Conservation (phyloP, 192 early-diverging fungal genomes). For the Phlyctochytrium planicorne region DNA sequence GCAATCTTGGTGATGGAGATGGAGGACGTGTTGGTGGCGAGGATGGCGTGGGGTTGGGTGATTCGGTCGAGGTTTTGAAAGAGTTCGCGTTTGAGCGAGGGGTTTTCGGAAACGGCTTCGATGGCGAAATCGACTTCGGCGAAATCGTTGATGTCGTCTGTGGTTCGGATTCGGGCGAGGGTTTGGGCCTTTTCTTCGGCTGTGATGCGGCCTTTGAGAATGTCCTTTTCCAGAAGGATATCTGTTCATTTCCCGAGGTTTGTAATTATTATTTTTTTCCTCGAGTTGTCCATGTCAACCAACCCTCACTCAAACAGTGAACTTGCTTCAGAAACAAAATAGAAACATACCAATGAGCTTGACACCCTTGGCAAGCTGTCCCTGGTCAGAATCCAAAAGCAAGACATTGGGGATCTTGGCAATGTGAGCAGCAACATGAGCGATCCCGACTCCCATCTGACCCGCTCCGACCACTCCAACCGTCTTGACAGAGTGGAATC, state of each 20-base stretch:
- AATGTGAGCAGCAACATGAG: conserved; percentile 80
- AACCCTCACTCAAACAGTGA: conserved; percentile 13
- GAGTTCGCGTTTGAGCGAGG: conserved; percentile 75
- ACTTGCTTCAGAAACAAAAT: conserved; percentile 2
- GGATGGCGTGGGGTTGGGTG: conserved; percentile 69
- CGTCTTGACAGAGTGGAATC: no score
- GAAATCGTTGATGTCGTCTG: conserved; percentile 61
- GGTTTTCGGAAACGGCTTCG: conserved; percentile 90
- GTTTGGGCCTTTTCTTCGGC: conserved; percentile 67
- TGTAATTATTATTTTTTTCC: conserved; percentile 9
- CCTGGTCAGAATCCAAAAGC: conserved; percentile 71
- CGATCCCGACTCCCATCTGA: conserved; percentile 87
- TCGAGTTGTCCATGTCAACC: conserved; percentile 5
- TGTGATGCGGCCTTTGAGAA: conserved; percentile 83
- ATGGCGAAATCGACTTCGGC: conserved; percentile 79
- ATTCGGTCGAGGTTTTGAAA: conserved; percentile 74
- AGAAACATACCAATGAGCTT: conserved; percentile 69
- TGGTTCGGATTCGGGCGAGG: conserved; percentile 62
- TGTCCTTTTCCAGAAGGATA: conserved; percentile 83
- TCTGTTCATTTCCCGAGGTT: conserved; percentile 49
- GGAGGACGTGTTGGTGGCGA: conserved; percentile 96
- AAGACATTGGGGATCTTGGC: conserved; percentile 78
- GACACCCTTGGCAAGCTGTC: conserved; percentile 77
- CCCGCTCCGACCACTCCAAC: conserved; percentile 89
- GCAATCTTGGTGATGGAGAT: conserved; percentile 98